Base-by-base conservation (phyloP, 2,329 filamentous ascomycete species). In the Ascochyta pisi region DNA sequence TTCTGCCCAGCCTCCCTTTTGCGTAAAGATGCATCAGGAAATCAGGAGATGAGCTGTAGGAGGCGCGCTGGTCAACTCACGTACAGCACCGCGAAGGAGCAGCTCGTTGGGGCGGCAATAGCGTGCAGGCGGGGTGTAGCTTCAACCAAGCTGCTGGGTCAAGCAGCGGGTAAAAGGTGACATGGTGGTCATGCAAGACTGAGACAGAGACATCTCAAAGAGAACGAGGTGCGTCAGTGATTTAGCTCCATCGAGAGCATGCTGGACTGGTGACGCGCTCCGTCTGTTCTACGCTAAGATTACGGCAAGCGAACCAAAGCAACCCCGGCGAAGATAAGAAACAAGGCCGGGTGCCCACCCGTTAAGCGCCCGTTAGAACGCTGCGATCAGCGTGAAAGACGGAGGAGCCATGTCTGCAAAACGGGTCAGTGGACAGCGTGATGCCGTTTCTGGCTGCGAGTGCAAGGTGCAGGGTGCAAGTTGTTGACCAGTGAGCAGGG, bases 401-500 rank as follows among this genome's bases (percentile, higher is more conserved):
- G 29, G 38, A 34, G 43, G n/a, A 23, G 29, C 15, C 16, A 26
- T 29, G 5, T 6, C 16, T 33, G 39, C 29, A 52, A 26, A 50
- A 44, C 22, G 16, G 23, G 35, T 53, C 27, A 31, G 35, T 41
- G 44, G 40, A 44, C 44, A 40, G 34, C 22, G 37, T 41, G 29
- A 10, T 41, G 26, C 34, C 44, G 35, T 22, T 41, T 57, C 15
- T 23, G 26, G 42, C 35, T 27, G 33, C 22, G 49, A 58, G 60
- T 53, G 60, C 29, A 31, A 15, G 9, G 12, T 12, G 12, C 4
- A 31, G 6, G 22, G 49, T 59, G 59, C 54, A 59, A 58, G 60
- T 57, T 53, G 60, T 60, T 57, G 48, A 39, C 49, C 31, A 44
- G 37, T 53, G 37, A 45, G 44, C 54, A 52, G 59, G 56, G 62